Evolutionary conservation across 1,139 yeast species (phyloP), one percentile per base, ranked within the genome.

Genomic region (Geotrichum carabidarum): DNA sequence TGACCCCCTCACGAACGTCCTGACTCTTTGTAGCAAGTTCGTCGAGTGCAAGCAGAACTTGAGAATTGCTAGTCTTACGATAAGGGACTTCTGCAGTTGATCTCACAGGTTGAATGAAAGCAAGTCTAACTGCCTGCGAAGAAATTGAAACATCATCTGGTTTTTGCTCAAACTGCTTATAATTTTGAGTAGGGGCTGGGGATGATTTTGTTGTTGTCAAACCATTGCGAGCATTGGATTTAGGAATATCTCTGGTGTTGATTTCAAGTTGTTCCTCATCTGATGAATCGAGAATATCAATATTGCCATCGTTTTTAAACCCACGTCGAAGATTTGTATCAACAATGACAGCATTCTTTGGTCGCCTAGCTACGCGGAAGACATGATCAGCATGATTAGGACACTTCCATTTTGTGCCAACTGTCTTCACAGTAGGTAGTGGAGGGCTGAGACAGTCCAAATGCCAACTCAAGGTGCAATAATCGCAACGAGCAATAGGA

Each of bases 401-500:
- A 67, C 99, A 93, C 70, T 82, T 83, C 99, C 99, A 93, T 66
- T 87, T 87, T 44, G 79, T 77, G 1, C 95, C 94, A 43, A 89
- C 71, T 27, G 86, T 81, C 64, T 89, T 88, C n/a, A 85, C 80
- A 7, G 84, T 77, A 22, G 86, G 78, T 63, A 88, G 71, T 1
- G 96, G 96, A 8, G 88, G 86, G 46, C 78, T 77, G 11, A 93
- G 70, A 69, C 99, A 93, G 70, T 93, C 98, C 48, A 91, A 71
- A 69, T 93, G 99, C 95, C 96, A 93, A 12, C 84, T 79, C n/a
- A 86, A 74, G 0, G 85, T 76, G 69, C 99, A 93, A 64, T 84
- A 86, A 65, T 91, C 97, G 68, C 99, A 93, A 57, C 81, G 82
- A 14, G 85, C 80, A 37, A 93, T 73, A 59, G 69, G 78, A 59